These are phyloP conservation scores for Apiosordaria backusii DNA, from an alignment of 495 filamentous ascomycete species.

Conservation along the genomic window DNA sequence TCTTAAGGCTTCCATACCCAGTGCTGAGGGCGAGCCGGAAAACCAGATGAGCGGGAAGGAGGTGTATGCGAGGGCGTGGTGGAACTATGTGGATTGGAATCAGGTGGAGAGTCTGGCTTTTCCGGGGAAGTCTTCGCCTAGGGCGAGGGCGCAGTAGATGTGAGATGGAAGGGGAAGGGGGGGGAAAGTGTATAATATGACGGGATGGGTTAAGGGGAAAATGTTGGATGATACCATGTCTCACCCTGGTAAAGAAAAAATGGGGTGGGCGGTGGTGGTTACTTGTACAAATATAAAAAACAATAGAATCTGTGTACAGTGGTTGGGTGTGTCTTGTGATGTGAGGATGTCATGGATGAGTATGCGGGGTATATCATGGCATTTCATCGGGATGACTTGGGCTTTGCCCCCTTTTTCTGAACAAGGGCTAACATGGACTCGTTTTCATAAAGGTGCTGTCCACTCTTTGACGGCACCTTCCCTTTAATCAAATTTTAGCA, in stretches of 20 bases:
- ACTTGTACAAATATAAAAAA: conserved; percentile 19
- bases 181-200: not conserved
- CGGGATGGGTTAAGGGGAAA: not conserved
- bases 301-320: not conserved
- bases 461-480: too few species aligned
- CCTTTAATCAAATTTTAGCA: too few species aligned
- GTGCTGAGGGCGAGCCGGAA: too few species aligned
- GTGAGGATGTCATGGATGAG: too few species aligned
- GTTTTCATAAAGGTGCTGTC: too few species aligned
- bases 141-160: not conserved
- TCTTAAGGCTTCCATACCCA: too few species aligned
- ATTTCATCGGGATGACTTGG: too few species aligned
- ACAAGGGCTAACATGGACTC: too few species aligned
- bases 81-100: conserved; percentile 82
- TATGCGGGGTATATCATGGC: too few species aligned
- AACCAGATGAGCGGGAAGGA: conserved; percentile 58
- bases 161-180: not conserved
- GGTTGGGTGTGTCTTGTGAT: not conserved
- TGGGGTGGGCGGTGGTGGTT: not conserved
- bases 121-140: not conserved
- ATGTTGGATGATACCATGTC: not conserved
- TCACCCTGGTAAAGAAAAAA: conserved; percentile 4
- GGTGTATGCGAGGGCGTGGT: conserved; percentile 75
- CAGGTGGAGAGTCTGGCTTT: conserved; percentile 50
- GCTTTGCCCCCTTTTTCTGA: too few species aligned